Evolutionary conservation across 129 eudicot species (phyloP).

Genomic region (Escallonia rubra): DNA sequence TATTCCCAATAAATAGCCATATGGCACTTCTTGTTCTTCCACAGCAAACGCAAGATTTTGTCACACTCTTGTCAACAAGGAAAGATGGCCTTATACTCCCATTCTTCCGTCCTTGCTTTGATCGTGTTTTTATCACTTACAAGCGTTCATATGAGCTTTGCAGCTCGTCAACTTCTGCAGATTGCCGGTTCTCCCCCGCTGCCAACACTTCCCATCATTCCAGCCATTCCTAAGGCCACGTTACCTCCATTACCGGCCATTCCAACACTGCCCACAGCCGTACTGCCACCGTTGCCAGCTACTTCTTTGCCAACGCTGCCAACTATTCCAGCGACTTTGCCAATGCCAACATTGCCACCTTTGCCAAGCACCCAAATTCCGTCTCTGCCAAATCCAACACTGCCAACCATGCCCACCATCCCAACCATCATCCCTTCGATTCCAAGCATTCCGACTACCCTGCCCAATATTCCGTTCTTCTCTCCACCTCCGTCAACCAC

Average conservation of each 20-base stretch:
- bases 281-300: neutral
- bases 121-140: slow-evolving; percentile 8
- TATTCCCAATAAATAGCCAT: neutral
- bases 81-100: slow-evolving; percentile 1
- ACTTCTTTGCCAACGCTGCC: slow-evolving; percentile 8
- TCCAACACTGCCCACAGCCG: neutral
- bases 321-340: slow-evolving; percentile 3
- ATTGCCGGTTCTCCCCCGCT: neutral
- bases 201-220: slow-evolving; percentile 3
- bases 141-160: slow-evolving; percentile 9
- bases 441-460: neutral
- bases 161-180: slow-evolving; percentile 26
- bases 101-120: neutral
- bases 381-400: slow-evolving; percentile 2
- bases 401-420: slow-evolving; percentile 13
- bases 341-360: neutral
- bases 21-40: neutral
- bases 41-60: neutral
- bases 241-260: slow-evolving; percentile 4
- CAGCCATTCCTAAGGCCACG: neutral
- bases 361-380: slow-evolving; percentile 1
- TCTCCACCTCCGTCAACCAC: slow-evolving; percentile 6
- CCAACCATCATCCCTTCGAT: neutral
- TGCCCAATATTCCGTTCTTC: slow-evolving; percentile 3
- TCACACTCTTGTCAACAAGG: neutral